phyloP scores from a whole-genome alignment of 192 early-diverging fungal genomes.

The Coemansia sp. region DNA sequence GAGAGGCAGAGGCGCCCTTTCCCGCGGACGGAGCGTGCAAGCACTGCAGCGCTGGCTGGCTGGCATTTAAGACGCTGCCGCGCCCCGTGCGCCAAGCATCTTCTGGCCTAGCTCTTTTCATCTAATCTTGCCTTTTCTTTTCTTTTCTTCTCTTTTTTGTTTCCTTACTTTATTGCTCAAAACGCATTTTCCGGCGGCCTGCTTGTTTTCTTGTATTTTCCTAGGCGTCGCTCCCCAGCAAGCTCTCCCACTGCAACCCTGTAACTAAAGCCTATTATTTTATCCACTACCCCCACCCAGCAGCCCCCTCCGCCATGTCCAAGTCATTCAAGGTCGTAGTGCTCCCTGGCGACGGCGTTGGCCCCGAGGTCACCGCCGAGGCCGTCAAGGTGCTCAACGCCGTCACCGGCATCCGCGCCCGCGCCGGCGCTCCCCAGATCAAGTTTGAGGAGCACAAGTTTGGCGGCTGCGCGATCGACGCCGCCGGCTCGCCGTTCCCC shows the following conservation, averaged over 20 bases:
- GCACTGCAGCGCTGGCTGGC: too few relatives aligned
- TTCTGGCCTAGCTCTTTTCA: too few relatives aligned
- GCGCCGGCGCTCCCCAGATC: constrained; percentile 58
- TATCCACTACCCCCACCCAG: neutral
- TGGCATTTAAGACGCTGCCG: too few relatives aligned
- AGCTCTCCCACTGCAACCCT: too few relatives aligned
- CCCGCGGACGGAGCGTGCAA: too few relatives aligned
- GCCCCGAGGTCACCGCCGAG: constrained; percentile 91
- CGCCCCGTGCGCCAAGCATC: too few relatives aligned
- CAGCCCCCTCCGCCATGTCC: constrained; percentile 15
- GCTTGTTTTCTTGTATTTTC: neutral
- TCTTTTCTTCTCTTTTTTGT: neutral
- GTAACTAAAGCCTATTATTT: too few relatives aligned
- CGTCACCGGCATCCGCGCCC: constrained; percentile 61
- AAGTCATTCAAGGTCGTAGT: constrained; percentile 63
- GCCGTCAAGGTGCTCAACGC: constrained; percentile 86
- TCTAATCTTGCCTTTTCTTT: constrained; percentile 18
- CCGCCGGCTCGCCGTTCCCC: constrained; percentile 83
- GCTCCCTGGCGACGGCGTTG: constrained; percentile 92
- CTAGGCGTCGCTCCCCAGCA: too few relatives aligned
- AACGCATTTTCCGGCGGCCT: neutral
- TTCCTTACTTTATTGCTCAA: neutral
- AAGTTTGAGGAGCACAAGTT: constrained; percentile 78
- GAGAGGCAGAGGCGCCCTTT: too few relatives aligned
- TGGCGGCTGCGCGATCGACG: constrained; percentile 91